Evolutionary conservation across 352 stramenopile species (phyloP).

Genomic region (Globisporangium canariense): DNA sequence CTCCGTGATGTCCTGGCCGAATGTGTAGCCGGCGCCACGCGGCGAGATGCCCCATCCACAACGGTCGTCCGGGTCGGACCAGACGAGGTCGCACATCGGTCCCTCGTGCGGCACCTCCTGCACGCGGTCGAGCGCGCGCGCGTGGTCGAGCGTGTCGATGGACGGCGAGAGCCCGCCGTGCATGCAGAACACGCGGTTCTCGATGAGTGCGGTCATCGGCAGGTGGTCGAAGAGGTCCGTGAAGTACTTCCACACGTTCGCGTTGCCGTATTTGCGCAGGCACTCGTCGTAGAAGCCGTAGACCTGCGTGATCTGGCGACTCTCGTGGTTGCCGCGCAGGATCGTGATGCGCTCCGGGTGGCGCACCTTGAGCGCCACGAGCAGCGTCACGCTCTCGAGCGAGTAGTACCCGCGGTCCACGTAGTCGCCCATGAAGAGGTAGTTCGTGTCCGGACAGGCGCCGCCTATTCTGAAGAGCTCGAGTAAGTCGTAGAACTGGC

Average conservation of each 20-base stretch:
- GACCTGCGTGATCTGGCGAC: slow-evolving; percentile 27
- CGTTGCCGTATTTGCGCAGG: slow-evolving; percentile 74
- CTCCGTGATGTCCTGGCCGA: slow-evolving; percentile 86
- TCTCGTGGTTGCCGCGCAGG: slow-evolving; percentile 66
- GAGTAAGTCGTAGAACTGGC: slow-evolving; percentile 88
- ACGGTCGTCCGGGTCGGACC: slow-evolving; percentile 87
- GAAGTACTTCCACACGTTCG: slow-evolving; percentile 91
- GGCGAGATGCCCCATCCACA: slow-evolving; percentile 86
- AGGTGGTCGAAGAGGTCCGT: slow-evolving; percentile 88
- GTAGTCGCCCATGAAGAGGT: slow-evolving; percentile 91
- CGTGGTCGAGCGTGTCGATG: slow-evolving; percentile 87
- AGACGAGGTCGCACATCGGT: slow-evolving; percentile 87
- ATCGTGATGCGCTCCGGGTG: slow-evolving; percentile 86
- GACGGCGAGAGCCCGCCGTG: slow-evolving; percentile 86
- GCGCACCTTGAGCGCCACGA: slow-evolving; percentile 84
- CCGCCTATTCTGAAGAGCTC: slow-evolving; percentile 90
- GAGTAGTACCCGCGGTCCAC: slow-evolving; percentile 89
- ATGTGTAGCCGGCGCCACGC: slow-evolving; percentile 84
- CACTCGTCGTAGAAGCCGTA: slow-evolving; percentile 77
- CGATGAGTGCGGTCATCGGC: slow-evolving; percentile 85
- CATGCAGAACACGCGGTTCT: slow-evolving; percentile 90
- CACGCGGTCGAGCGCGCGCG: slow-evolving; percentile 75
- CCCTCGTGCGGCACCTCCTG: slow-evolving; percentile 87
- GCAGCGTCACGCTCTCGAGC: slow-evolving; percentile 78
- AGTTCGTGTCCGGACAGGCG: slow-evolving; percentile 85